Conservation (phyloP, 2,329 filamentous ascomycete genomes). For the Xylaria sp. region DNA sequence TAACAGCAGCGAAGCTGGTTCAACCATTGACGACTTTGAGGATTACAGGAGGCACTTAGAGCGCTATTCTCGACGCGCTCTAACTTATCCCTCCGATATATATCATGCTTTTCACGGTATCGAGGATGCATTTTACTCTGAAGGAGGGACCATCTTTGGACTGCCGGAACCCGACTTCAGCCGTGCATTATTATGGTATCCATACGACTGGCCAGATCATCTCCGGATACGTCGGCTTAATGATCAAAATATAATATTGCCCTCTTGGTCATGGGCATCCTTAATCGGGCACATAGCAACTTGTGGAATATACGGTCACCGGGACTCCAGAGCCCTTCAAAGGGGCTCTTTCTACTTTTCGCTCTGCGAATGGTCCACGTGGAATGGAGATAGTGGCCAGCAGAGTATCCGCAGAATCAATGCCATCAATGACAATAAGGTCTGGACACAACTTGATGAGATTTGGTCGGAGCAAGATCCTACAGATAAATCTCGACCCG, state of each 20-base stretch:
- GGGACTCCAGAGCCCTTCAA: not conserved
- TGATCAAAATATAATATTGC: not conserved
- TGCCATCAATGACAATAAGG: not conserved
- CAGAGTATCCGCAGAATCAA: not conserved
- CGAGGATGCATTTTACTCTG: slow-evolving; percentile 3
- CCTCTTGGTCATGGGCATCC: not conserved
- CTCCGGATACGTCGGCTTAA: not conserved
- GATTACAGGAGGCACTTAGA: slow-evolving; percentile 14
- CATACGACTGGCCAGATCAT: not conserved
- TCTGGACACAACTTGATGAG: not conserved
- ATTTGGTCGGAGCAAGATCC: not conserved
- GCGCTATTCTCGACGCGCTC: slow-evolving; percentile 5
- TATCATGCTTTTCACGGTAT: slow-evolving; percentile 15
- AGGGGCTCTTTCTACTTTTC: not conserved
- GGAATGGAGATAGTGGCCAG: not conserved
- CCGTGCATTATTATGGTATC: slow-evolving; percentile 13
- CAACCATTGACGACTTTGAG: not conserved
- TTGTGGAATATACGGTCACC: not conserved
- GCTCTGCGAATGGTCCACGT: not conserved
- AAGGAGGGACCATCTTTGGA: not conserved
- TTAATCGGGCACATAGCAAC: not conserved
- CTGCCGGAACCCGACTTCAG: slow-evolving; percentile 13
- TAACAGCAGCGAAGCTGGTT: not conserved
- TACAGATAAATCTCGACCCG: not conserved
- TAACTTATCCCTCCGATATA: slow-evolving; percentile 6